A percentile compares a stretch with the other conserved stretches of the same genome.
Conservation (phyloP, 2,329 filamentous ascomycete species). For the Stagonosporopsis chrysanthemi region DNA sequence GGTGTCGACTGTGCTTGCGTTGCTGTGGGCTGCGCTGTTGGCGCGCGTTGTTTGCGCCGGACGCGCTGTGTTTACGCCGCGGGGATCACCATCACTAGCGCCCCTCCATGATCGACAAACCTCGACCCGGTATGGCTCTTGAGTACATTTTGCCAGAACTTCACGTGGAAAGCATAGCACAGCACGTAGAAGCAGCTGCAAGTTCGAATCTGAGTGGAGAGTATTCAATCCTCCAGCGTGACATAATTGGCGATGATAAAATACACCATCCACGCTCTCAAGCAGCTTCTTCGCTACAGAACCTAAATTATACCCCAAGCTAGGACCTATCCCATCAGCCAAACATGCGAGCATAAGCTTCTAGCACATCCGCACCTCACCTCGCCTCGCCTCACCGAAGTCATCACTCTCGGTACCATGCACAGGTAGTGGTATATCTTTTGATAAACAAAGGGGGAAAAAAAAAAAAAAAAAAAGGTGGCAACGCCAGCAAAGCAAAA, state of each 20-base stretch:
- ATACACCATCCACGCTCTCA: neutral
- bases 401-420: conserved; percentile 15
- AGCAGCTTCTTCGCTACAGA: conserved; percentile 7
- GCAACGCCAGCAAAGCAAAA: conserved; percentile 9
- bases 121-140: neutral
- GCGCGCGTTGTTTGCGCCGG: conserved; percentile 35
- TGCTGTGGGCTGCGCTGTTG: conserved; percentile 8
- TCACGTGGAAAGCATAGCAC: neutral
- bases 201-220: neutral
- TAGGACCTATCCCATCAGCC: conserved; percentile 4
- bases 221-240: neutral
- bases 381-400: neutral
- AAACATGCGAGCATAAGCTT: conserved; percentile 18
- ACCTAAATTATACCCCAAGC: conserved; percentile 29
- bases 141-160: neutral
- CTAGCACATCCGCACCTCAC: conserved; percentile 8
- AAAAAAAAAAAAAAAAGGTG: neutral
- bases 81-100: conserved; percentile 14
- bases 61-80: conserved; percentile 30
- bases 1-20: neutral
- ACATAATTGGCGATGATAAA: neutral
- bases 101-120: neutral
- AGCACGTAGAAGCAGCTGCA: neutral
- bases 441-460: conserved; percentile 11
- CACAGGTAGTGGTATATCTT: conserved; percentile 26